Conservation (phyloP, 2,329 filamentous ascomycete species). For the Aspergillus jensenii region DNA sequence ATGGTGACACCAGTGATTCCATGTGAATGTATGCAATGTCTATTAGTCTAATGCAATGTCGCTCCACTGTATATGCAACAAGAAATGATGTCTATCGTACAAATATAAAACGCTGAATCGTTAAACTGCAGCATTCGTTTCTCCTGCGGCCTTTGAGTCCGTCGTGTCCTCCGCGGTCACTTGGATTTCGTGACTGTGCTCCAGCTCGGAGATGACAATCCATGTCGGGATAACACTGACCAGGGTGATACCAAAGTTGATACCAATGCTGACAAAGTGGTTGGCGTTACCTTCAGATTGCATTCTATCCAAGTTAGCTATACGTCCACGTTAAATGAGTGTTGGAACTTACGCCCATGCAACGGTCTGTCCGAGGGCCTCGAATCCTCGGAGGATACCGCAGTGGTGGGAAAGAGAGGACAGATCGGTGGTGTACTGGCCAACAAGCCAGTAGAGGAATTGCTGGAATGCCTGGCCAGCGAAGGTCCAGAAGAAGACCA, state of each 20-base stretch:
- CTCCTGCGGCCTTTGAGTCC: neutral
- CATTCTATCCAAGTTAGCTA: neutral
- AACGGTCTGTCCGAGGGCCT: slow-evolving; percentile 13
- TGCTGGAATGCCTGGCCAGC: slow-evolving; percentile 12
- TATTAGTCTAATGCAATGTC: too few relatives aligned
- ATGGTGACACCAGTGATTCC: too few relatives aligned
- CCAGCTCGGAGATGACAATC: slow-evolving; percentile 11
- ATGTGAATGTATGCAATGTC: too few relatives aligned
- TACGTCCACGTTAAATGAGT: neutral
- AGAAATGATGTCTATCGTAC: too few relatives aligned
- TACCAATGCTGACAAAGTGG: slow-evolving; percentile 13
- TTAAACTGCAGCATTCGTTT: neutral
- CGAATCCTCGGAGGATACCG: slow-evolving; percentile 10
- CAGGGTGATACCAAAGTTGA: slow-evolving; percentile 11
- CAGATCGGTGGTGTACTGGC: slow-evolving; percentile 11
- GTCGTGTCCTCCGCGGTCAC: slow-evolving; percentile 3
- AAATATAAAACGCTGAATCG: too few relatives aligned
- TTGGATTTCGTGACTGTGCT: slow-evolving; percentile 11
- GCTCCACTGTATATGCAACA: too few relatives aligned
- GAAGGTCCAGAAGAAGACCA: slow-evolving; percentile 14
- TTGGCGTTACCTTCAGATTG: slow-evolving; percentile 15
- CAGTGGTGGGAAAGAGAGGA: slow-evolving; percentile 12
- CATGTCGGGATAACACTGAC: slow-evolving; percentile 9
- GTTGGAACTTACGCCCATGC: slow-evolving; percentile 7
- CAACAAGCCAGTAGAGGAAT: slow-evolving; percentile 13